These are phyloP conservation scores for Phytopythium cucurbitacearum DNA, from an alignment of 352 stramenopile genomes.

Conservation along the genomic window DNA sequence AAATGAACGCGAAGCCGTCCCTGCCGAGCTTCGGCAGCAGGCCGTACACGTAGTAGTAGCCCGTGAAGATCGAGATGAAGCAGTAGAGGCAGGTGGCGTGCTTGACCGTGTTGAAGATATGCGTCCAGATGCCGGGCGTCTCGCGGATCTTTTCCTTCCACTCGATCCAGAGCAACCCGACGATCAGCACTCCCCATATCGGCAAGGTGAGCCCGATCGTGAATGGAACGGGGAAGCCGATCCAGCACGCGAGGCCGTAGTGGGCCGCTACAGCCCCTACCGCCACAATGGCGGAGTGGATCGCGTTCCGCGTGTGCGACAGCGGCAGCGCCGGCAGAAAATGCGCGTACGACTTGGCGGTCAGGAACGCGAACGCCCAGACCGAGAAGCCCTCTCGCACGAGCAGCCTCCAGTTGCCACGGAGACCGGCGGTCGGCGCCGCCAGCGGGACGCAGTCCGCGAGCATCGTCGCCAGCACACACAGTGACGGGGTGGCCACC, in stretches of 20 bases:
- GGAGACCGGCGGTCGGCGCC: slow-evolving; percentile 8
- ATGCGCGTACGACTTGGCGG: slow-evolving; percentile 10
- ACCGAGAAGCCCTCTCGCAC: slow-evolving; percentile 11
- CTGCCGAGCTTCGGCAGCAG: slow-evolving; percentile 3
- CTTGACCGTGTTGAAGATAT: not conserved
- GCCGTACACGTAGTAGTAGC: slow-evolving; percentile 17
- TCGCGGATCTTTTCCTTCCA: slow-evolving; percentile 8
- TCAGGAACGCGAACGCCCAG: slow-evolving; percentile 11
- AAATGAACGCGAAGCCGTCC: slow-evolving; percentile 9
- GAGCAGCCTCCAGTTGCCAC: slow-evolving; percentile 7
- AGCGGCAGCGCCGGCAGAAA: slow-evolving; percentile 14
- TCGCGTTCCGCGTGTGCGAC: slow-evolving; percentile 3
- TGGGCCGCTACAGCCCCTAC: not conserved
- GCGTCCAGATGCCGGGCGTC: no score
- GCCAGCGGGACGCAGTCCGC: slow-evolving; percentile 8
- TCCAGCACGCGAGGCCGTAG: not conserved
- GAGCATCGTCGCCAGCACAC: slow-evolving; percentile 7
- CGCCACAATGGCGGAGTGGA: slow-evolving; percentile 7
- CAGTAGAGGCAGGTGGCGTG: slow-evolving; percentile 1
- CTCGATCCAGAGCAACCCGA: slow-evolving; percentile 4
- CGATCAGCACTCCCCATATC: slow-evolving; percentile 8
- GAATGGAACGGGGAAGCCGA: slow-evolving; percentile 9
- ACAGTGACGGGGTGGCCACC: slow-evolving; percentile 6
- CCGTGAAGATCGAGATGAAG: slow-evolving; percentile 10
- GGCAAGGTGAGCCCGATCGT: slow-evolving; percentile 4